A percentile compares a stretch with the other conserved stretches of the same genome.
phyloP scores from a whole-genome alignment of 768 basidiomycete genomes.

The Mycena belliarum region DNA sequence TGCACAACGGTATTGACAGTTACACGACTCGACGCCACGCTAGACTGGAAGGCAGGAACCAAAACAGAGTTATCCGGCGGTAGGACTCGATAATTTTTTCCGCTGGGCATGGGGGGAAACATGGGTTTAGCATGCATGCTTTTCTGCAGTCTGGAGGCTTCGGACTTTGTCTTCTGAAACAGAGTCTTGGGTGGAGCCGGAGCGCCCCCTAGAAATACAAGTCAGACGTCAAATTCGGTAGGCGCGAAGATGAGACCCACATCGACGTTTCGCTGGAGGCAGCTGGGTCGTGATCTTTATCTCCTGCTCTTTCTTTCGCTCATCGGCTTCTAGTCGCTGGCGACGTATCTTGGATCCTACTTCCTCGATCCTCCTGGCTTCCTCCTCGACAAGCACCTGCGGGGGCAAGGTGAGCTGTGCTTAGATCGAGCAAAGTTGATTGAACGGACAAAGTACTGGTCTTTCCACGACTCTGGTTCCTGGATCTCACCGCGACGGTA shows the following conservation, averaged over 20 bases:
- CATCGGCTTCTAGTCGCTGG: slow-evolving; percentile 68
- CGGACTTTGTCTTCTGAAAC: slow-evolving; percentile 74
- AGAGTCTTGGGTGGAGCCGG: slow-evolving; percentile 59
- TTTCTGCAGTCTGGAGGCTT: slow-evolving; percentile 68
- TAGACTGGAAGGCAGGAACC: slow-evolving; percentile 36
- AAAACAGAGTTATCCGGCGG: slow-evolving; percentile 35
- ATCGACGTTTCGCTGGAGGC: slow-evolving; percentile 67
- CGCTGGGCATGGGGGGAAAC: slow-evolving; percentile 53
- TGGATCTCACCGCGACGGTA: slow-evolving; percentile 41
- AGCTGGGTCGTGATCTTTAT: slow-evolving; percentile 73
- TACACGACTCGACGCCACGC: slow-evolving; percentile 40
- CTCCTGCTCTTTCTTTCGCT: slow-evolving; percentile 75
- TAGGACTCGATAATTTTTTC: slow-evolving; percentile 46
- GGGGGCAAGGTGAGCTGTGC: slow-evolving; percentile 10
- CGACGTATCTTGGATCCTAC: slow-evolving; percentile 60
- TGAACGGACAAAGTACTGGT: slow-evolving; percentile 62
- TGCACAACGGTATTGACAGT: slow-evolving; percentile 52
- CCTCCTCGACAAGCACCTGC: slow-evolving; percentile 58
- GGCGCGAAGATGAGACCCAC: slow-evolving; percentile 40
- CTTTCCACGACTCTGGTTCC: slow-evolving; percentile 66
- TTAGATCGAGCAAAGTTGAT: slow-evolving; percentile 1
- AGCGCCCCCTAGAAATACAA: slow-evolving; percentile 34
- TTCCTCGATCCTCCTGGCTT: slow-evolving; percentile 66
- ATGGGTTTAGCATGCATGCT: slow-evolving; percentile 56
- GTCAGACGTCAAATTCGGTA: slow-evolving; percentile 17